A percentile compares a stretch with the other conserved stretches of the same genome.
Conservation (phyloP, 441 rosid genomes). For the Adansonia rubrostipa region DNA sequence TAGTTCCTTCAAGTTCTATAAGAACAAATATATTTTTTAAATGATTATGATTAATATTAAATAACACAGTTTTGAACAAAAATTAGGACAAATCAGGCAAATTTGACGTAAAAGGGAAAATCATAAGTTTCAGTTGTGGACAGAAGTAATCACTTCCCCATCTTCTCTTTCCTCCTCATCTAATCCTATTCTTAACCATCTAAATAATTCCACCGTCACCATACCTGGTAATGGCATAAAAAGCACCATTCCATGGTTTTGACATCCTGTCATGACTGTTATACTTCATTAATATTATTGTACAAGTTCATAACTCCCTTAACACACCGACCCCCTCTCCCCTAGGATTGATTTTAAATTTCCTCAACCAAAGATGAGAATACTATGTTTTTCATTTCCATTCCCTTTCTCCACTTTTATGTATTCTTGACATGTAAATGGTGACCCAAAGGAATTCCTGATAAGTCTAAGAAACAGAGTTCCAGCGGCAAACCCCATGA, state of each 20-base stretch:
- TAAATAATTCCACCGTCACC: slow-evolving; percentile 4
- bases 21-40: slow-evolving; percentile 17
- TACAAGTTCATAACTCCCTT: slow-evolving; percentile 11
- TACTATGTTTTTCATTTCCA: background rate
- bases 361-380: slow-evolving; percentile 1
- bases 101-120: background rate
- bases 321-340: background rate
- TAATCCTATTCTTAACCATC: background rate
- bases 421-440: background rate
- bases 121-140: background rate
- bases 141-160: background rate
- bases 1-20: slow-evolving; percentile 80
- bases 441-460: background rate
- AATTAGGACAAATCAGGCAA: background rate
- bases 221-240: background rate
- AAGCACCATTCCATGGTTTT: too few relatives aligned
- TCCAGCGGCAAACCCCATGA: slow-evolving; percentile 72
- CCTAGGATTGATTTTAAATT: background rate
- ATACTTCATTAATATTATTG: background rate
- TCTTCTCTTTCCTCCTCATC: background rate
- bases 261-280: background rate
- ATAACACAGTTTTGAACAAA: background rate
- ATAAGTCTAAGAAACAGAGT: slow-evolving; percentile 10
- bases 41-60: background rate
- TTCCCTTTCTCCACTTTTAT: background rate